Base-by-base conservation (phyloP, 495 filamentous ascomycete genomes). In the Hypoxylon fuscum region DNA sequence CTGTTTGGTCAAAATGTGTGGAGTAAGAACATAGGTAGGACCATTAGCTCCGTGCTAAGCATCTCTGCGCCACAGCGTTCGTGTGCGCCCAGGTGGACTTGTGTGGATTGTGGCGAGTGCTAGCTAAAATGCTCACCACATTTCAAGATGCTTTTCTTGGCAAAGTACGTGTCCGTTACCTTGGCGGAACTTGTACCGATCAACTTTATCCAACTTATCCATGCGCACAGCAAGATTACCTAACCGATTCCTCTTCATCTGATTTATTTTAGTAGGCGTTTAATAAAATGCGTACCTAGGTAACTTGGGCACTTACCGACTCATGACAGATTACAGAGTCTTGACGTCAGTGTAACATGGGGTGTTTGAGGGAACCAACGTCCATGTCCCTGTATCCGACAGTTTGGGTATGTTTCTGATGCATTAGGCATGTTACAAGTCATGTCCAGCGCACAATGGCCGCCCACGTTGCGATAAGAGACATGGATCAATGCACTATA, bases 401-500 rank as follows among this genome's bases (percentile, higher is more conserved):
- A 38, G 56, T 46, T 35, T 56, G 62, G 62, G 43, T 60, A 50
- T 23, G 49, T 47, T 53, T n/a, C 18, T 59, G 44, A 55, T 34
- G 62, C 62, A 51, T 11, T 51, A 59, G 43, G 29, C 31, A 29
- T 34, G 62, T 51, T 59, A 50, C 62, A 59, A 44, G 43, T n/a
- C 18, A 29, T 35, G 45, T 38, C 21, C 47, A 41, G 41, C 31
- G 46, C 40, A 40, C 22, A 10, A 45, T 8, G 25, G 25, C 25
- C 25, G 42, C 40, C 42, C 53, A 56, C 53, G 53, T 47, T 41
- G 53, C 15, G 35, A 38, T 38, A 38, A 14, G 35, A 21, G 21
- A 47, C 23, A 43, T 42, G 29, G 49, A 42, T 53, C 1, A 14
- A 38, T 12, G 2, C n/a, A 2, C 31, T n/a, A n/a, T n/a, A n/a